Evolutionary conservation across 768 basidiomycete genomes (phyloP).

Genomic region (Chlorophyllum brunneum): DNA sequence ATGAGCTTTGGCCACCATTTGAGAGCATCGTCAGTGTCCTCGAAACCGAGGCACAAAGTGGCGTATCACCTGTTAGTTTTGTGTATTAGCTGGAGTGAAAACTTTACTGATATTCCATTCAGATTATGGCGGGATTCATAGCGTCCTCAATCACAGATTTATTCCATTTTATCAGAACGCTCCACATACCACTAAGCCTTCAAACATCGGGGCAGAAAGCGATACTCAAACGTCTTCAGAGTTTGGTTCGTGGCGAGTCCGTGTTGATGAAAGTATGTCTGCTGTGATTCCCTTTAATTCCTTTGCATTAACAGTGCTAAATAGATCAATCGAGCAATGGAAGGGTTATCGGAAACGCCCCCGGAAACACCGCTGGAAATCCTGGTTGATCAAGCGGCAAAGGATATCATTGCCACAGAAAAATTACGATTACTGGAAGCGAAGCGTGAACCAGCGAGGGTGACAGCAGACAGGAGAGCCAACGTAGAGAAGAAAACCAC

Average conservation of each 20-base stretch:
- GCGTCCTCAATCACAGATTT: slow-evolving; percentile 64
- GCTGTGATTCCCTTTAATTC: neutral
- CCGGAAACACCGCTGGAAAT: slow-evolving; percentile 38
- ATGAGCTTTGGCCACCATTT: slow-evolving; percentile 73
- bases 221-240: slow-evolving; percentile 46
- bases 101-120: slow-evolving; percentile 4
- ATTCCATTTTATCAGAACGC: slow-evolving; percentile 56
- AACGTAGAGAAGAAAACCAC: slow-evolving; percentile 14
- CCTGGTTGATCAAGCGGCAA: slow-evolving; percentile 55
- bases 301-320: neutral
- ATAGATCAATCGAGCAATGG: slow-evolving; percentile 55
- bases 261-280: slow-evolving; percentile 44
- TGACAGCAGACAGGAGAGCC: slow-evolving; percentile 1
- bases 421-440: slow-evolving; percentile 55
- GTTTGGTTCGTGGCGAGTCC: slow-evolving; percentile 44
- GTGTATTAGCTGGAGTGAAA: neutral
- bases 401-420: slow-evolving; percentile 66
- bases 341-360: slow-evolving; percentile 47
- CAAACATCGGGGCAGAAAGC: slow-evolving; percentile 49
- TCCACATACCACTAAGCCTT: slow-evolving; percentile 49
- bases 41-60: slow-evolving; percentile 42
- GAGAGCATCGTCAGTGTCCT: slow-evolving; percentile 48
- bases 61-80: slow-evolving; percentile 35
- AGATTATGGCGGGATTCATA: slow-evolving; percentile 53
- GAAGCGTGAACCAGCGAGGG: slow-evolving; percentile 21